Percentiles rank a stretch among this genome's conserved stretches.
These are phyloP conservation scores for Paramecium sexaurelia DNA, from an alignment of 73 alveolate species.

Conservation along the genomic window DNA sequence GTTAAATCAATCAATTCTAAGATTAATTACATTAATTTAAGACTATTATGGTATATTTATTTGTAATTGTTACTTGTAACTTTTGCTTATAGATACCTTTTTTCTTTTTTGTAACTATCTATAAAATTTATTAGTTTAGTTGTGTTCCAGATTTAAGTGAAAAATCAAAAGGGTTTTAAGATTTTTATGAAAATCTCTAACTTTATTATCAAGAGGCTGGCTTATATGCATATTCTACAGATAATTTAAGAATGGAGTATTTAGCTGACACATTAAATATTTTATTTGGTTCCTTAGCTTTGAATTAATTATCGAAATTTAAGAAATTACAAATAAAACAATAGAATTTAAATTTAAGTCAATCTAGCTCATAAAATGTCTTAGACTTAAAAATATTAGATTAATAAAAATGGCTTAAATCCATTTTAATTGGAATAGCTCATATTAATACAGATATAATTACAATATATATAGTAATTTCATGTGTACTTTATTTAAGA, in stretches of 20 bases:
- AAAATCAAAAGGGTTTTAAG: neutral
- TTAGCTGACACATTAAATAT: conserved; percentile 40
- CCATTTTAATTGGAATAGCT: neutral
- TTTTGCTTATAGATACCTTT: neutral
- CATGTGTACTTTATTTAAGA: conserved; percentile 36
- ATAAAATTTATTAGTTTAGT: neutral
- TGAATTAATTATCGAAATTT: neutral
- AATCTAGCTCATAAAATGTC: neutral
- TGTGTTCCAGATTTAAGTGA: neutral
- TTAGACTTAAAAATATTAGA: neutral
- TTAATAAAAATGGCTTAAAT: neutral
- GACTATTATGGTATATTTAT: neutral
- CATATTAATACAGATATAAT: conserved; percentile 45
- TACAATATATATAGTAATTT: conserved; percentile 7
- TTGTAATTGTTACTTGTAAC: neutral
- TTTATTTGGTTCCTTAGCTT: conserved; percentile 40
- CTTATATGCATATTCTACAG: neutral
- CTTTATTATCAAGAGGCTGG: conserved; percentile 28
- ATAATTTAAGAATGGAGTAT: neutral
- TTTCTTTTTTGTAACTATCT: conserved; percentile 6
- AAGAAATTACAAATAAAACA: neutral
- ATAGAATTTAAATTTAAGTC: neutral
- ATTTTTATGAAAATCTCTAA: neutral
- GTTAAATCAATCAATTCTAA: neutral
- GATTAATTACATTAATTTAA: neutral